Evolutionary conservation across 345 rosid genomes (phyloP).

Genomic region (Gossypium anomalum): DNA sequence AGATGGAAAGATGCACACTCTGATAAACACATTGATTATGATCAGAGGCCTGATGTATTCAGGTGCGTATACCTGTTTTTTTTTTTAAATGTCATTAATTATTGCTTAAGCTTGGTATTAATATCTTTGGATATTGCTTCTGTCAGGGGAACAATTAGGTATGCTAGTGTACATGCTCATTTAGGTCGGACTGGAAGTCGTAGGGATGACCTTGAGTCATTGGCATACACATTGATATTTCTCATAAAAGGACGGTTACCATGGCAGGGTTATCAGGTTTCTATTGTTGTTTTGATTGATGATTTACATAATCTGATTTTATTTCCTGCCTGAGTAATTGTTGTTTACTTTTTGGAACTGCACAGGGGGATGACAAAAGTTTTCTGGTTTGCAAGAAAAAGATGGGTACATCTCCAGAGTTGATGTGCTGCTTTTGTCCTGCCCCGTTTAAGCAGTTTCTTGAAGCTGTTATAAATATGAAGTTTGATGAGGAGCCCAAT

Average conservation of each 20-base stretch:
- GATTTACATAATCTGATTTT: neutral
- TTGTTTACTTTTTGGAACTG: conserved; percentile 14
- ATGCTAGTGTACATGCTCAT: conserved; percentile 96
- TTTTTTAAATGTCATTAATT: neutral
- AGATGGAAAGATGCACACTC: conserved; percentile 80
- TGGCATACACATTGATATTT: conserved; percentile 90
- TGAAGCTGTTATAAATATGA: conserved; percentile 87
- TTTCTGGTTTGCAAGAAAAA: conserved; percentile 96
- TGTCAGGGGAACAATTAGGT: conserved; percentile 90
- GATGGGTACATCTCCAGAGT: conserved; percentile 83
- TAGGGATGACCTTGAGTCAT: conserved; percentile 92
- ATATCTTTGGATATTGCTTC: conserved; percentile 19
- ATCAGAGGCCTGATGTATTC: conserved; percentile 93
- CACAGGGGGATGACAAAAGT: conserved; percentile 90
- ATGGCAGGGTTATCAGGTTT: conserved; percentile 93
- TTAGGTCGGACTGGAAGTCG: conserved; percentile 89
- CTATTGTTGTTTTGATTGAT: neutral
- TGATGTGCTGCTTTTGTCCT: conserved; percentile 91
- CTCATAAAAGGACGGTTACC: conserved; percentile 89
- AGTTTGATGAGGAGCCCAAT: conserved; percentile 91
- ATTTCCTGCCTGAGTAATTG: neutral
- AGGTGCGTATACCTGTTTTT: conserved; percentile 39
- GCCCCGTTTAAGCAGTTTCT: conserved; percentile 75
- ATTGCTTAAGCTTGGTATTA: conserved; percentile 1
- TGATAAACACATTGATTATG: conserved; percentile 88